These are phyloP conservation scores for Peltaster fructicola DNA, from an alignment of 2,329 filamentous ascomycete species.

Conservation along the genomic window DNA sequence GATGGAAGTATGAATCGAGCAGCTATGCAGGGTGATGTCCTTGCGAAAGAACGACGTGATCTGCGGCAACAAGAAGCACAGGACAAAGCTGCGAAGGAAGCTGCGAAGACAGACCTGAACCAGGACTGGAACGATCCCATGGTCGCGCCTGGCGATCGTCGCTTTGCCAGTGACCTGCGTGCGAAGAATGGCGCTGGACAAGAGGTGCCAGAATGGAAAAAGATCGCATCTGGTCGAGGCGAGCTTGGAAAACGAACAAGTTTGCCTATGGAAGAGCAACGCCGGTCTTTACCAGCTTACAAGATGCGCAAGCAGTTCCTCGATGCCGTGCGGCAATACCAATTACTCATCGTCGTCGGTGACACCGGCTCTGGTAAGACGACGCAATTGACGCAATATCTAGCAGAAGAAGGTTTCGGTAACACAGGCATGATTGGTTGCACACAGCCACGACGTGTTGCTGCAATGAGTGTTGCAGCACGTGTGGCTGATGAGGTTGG, in stretches of 20 bases:
- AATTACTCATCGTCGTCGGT: conserved; percentile 87
- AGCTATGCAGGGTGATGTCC: conserved; percentile 76
- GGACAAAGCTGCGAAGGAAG: conserved; percentile 55
- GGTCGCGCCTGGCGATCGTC: conserved; percentile 64
- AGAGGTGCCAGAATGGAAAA: conserved; percentile 82
- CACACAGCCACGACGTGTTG: conserved; percentile 90
- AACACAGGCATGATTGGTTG: conserved; percentile 84
- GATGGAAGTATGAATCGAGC: conserved; percentile 96
- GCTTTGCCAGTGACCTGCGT: conserved; percentile 77
- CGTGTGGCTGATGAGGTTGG: conserved; percentile 94
- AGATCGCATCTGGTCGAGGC: conserved; percentile 54
- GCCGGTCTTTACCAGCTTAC: conserved; percentile 76
- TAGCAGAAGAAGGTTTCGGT: conserved; percentile 81
- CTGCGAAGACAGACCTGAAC: conserved; percentile 62
- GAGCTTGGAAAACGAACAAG: conserved; percentile 72
- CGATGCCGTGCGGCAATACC: conserved; percentile 70
- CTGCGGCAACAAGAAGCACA: conserved; percentile 75
- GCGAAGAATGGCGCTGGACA: conserved; percentile 47
- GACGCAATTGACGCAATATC: conserved; percentile 85
- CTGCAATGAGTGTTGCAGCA: conserved; percentile 93
- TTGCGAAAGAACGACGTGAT: conserved; percentile 83
- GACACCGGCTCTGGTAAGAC: conserved; percentile 97
- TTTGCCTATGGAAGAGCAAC: conserved; percentile 87
- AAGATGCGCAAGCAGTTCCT: conserved; percentile 77
- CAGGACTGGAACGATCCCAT: conserved; percentile 96